A percentile compares a stretch with the other conserved stretches of the same genome.
These are phyloP conservation scores for Trichoderma oligosporum DNA, from an alignment of 2,329 filamentous ascomycete genomes.

Conservation along the genomic window DNA sequence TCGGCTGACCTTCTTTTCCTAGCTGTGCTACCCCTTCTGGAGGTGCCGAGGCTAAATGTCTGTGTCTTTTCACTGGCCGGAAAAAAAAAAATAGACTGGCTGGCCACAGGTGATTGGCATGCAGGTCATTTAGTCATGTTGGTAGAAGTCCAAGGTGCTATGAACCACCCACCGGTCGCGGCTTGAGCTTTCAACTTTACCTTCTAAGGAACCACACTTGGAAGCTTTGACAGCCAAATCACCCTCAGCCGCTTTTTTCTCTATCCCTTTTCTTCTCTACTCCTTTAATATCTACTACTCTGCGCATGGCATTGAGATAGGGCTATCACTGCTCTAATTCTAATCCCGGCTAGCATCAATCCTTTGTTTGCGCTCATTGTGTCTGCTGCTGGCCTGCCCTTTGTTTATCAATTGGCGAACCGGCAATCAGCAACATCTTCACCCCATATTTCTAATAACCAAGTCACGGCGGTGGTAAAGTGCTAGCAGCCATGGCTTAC, in stretches of 20 bases:
- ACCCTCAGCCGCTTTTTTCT: conserved; percentile 1
- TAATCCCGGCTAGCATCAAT: background rate
- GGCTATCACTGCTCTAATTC: background rate
- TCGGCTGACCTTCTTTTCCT: conserved; percentile 19
- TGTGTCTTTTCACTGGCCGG: background rate
- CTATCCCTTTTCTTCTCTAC: background rate
- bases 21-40: background rate
- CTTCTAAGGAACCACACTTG: background rate
- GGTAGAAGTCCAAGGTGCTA: too few species aligned
- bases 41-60: conserved; percentile 11
- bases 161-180: background rate
- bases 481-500: conserved; percentile 38
- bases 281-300: background rate
- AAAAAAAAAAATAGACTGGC: conserved; percentile 8
- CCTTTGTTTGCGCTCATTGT: background rate
- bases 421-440: background rate
- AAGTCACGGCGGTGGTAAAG: background rate
- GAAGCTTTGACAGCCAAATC: background rate
- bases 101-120: conserved; percentile 8
- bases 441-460: background rate
- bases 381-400: background rate
- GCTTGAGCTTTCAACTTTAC: background rate
- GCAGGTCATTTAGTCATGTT: conserved; percentile 6
- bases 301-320: conserved; percentile 9
- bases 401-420: conserved; percentile 2